Percentiles rank a stretch among this genome's conserved stretches.
These are phyloP conservation scores for Paecilomyces sp. DNA, from an alignment of 2,329 filamentous ascomycete genomes.

Conservation along the genomic window DNA sequence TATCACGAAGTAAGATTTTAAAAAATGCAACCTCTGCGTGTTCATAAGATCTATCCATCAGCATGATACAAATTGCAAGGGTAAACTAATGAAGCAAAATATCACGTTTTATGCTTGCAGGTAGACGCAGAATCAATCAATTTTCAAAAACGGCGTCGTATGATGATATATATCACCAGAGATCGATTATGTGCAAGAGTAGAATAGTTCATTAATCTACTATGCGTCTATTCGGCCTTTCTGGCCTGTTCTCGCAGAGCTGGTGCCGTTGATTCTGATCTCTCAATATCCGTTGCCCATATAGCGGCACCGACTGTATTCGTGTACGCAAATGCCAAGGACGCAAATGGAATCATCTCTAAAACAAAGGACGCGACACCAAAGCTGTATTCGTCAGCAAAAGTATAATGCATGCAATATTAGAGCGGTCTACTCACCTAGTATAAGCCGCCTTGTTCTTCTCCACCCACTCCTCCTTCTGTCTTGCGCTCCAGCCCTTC, in stretches of 20 bases:
- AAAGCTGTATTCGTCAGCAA: constrained; percentile 26
- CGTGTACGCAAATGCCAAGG: constrained; percentile 81
- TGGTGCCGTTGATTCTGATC: constrained; percentile 21
- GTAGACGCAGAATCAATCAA: background rate
- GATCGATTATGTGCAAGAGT: background rate
- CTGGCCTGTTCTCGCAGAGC: constrained; percentile 20
- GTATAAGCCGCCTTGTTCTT: constrained; percentile 70
- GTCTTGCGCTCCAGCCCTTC: constrained; percentile 66
- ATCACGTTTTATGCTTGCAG: background rate
- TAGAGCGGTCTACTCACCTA: constrained; percentile 50
- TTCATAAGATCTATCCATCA: background rate
- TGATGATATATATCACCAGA: background rate
- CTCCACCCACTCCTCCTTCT: constrained; percentile 62
- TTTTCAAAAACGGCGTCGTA: background rate
- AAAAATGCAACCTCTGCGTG: background rate
- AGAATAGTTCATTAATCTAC: background rate
- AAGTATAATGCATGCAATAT: background rate
- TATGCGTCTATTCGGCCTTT: constrained; percentile 18
- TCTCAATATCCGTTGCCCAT: constrained; percentile 86
- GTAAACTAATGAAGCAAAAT: background rate
- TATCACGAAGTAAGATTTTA: background rate
- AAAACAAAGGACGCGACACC: constrained; percentile 76
- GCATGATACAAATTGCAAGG: background rate
- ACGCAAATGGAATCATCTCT: constrained; percentile 76
- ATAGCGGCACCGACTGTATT: constrained; percentile 87